Evolutionary conservation across 257 asterid species (phyloP).

Genomic region (Haberlea rhodopensis): DNA sequence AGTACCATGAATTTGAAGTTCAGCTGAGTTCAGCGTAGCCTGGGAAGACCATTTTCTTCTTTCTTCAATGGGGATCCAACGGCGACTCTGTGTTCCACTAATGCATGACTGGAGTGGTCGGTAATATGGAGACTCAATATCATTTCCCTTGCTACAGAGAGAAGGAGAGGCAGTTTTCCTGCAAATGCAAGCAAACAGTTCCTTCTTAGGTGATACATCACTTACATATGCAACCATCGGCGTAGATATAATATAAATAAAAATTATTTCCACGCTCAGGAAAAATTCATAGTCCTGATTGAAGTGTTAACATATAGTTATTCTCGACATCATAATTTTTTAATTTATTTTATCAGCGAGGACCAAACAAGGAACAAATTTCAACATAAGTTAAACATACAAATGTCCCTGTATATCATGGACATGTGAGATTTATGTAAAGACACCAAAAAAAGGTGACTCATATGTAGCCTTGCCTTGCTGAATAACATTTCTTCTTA

Average conservation of each 20-base stretch:
- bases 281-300: not conserved
- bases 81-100: slow-evolving; percentile 83
- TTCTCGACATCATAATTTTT: not conserved
- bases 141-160: slow-evolving; percentile 71
- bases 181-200: slow-evolving; percentile 35
- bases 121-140: slow-evolving; percentile 83
- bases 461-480: slow-evolving; percentile 48
- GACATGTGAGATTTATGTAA: not conserved
- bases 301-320: not conserved
- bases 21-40: slow-evolving; percentile 53
- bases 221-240: not conserved
- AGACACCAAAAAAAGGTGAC: not conserved
- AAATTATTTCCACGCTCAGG: not conserved
- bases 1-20: slow-evolving; percentile 74
- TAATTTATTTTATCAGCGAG: not conserved
- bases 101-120: slow-evolving; percentile 81
- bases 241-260: not conserved
- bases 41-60: slow-evolving; percentile 84
- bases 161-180: slow-evolving; percentile 77
- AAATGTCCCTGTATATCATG: slow-evolving; percentile 4
- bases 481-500: slow-evolving; percentile 65
- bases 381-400: not conserved
- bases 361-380: not conserved
- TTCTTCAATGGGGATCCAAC: slow-evolving; percentile 82
- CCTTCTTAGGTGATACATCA: slow-evolving; percentile 17